Evolutionary conservation across 169 alveolate species (phyloP).

Genomic region (Amoebophrya sp.): DNA sequence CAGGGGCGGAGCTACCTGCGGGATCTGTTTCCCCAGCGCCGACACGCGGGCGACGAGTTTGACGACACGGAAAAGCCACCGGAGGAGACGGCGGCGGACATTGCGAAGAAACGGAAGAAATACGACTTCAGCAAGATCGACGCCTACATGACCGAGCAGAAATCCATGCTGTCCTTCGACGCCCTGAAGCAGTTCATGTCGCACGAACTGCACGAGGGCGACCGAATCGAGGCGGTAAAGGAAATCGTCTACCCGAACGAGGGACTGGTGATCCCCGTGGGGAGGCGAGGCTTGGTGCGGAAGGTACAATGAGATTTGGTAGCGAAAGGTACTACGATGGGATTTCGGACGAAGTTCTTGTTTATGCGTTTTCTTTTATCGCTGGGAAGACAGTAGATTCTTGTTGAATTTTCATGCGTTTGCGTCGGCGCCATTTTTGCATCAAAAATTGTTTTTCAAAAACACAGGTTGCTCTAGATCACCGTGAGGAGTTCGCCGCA

Average conservation of each 20-base stretch:
- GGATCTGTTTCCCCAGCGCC: neutral
- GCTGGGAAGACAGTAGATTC: too few relatives aligned
- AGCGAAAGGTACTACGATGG: too few relatives aligned
- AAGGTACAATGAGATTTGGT: neutral
- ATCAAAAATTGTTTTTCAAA: too few relatives aligned
- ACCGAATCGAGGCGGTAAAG: neutral
- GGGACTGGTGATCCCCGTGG: slow-evolving; percentile 2
- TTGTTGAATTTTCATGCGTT: too few relatives aligned
- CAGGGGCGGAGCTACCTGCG: neutral
- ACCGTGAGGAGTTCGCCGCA: neutral
- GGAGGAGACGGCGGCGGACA: neutral
- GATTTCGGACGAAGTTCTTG: too few relatives aligned
- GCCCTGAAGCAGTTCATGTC: neutral
- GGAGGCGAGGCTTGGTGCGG: neutral
- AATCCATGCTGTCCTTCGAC: neutral
- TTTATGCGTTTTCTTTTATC: too few relatives aligned
- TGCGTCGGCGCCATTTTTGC: too few relatives aligned
- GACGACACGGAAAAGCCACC: neutral
- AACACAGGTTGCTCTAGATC: neutral
- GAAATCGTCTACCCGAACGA: neutral
- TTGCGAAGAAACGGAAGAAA: neutral
- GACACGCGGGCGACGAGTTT: neutral
- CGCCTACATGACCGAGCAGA: neutral
- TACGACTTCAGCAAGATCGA: neutral
- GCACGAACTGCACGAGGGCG: slow-evolving; percentile 6